These are phyloP conservation scores for Chlorella vulgaris DNA, from an alignment of 139 green algal species.

Conservation along the genomic window DNA sequence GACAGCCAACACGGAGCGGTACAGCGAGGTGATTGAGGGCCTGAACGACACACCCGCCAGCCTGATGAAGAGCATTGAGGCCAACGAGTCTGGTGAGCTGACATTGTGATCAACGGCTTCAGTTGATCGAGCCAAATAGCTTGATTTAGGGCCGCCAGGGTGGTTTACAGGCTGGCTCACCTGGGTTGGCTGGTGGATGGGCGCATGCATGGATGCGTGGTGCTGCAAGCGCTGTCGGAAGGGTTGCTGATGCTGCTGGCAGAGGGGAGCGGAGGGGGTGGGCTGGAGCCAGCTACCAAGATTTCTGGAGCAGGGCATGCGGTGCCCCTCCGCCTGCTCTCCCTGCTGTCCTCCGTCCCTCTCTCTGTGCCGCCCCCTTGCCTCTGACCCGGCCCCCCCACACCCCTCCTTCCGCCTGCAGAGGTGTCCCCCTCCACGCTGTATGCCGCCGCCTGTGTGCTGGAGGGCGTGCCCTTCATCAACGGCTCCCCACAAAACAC, in stretches of 20 bases:
- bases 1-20: slow-evolving; percentile 99
- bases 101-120: not conserved
- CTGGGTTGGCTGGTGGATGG: no score
- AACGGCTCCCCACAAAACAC: slow-evolving; percentile 99
- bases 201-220: no score
- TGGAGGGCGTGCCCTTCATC: slow-evolving; percentile 96
- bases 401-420: not conserved
- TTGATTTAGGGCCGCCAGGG: no score
- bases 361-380: not conserved
- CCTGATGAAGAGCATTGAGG: slow-evolving; percentile 85
- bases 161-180: no score
- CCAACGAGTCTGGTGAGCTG: slow-evolving; percentile 61
- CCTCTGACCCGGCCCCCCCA: not conserved
- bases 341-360: not conserved
- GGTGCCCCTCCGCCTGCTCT: no score
- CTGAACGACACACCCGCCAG: slow-evolving; percentile 97
- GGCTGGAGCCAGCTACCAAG: no score
- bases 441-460: slow-evolving; percentile 91
- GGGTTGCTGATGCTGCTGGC: no score
- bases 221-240: no score
- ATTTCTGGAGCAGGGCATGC: no score
- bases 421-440: slow-evolving; percentile 97
- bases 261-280: no score
- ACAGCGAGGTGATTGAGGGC: slow-evolving; percentile 81
- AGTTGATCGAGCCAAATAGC: no score